Evolutionary conservation across 2,329 filamentous ascomycete genomes (phyloP), one percentile per base, ranked within the genome.

Genomic region (Penicillium sp.): DNA sequence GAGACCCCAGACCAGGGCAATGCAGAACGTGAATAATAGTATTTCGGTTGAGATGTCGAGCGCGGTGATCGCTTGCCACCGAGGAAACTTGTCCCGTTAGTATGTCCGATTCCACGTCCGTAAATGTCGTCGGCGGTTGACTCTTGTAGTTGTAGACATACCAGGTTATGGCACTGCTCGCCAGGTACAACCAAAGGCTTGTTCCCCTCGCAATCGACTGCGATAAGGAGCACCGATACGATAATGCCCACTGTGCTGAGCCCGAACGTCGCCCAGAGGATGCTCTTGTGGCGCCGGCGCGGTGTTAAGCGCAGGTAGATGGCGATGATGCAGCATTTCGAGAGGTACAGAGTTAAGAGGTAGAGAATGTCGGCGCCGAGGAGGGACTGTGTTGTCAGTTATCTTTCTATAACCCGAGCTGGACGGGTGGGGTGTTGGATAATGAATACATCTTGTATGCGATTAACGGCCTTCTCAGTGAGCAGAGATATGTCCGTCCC

Each of bases 301-400:
- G 43, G 43, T 10, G 43, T 45, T 24, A 45, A n/a, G 7, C 43
- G 43, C 12, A 29, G 15, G 43, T 45, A 45, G 7, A 45, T 45
- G 22, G 43, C 43, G 5, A 45, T 28, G 7, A 45, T 19, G 17
- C 43, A 45, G 32, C 32, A 45, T 37, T 45, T 45, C 1, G 43
- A 45, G 22, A 45, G 43, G 22, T 45, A 45, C 1, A 45, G n/a
- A 8, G 43, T 45, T 5, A 45, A 10, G 3, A 45, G 24, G 15
- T 45, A 45, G 6, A 45, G 32, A 2, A 45, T 37, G 6, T 45
- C 32, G 24, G 32, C 43, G 0, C n/a, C 43, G 12, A 45, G 24
- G 5, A 45, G 21, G n/a, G 43, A 45, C 43, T 45, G 12, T 10
- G 10, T 8, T 37, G 22, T 45, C 12, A 28, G 33, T 45, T 21